Evolutionary conservation across 345 rosid genomes (phyloP), one percentile per base, ranked within the genome.

Genomic region (Citrus cavaleriei): DNA sequence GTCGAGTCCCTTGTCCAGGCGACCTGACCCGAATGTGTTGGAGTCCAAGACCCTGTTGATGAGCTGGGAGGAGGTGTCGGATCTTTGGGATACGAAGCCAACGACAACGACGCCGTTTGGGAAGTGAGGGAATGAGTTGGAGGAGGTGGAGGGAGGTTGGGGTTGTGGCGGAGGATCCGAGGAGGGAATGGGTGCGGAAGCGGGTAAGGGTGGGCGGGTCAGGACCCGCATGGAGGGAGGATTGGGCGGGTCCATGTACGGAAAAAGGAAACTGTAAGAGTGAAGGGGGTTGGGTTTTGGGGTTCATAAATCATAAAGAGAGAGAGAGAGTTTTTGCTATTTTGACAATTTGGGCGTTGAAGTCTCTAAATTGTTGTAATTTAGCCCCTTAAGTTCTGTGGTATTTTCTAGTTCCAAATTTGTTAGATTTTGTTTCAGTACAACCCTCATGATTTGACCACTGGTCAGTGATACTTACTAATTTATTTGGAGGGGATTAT

Each of bases 1-100:
- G 2, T 67, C 60, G 57, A 92, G 77, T 1, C 74, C 24, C 80
- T 77, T 86, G 82, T 85, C 88, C 72, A 80, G 61, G 10, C 77
- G 60, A 24, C 95, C 98, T 70, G 97, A 91, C 54, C 97, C 97
- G 82, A 93, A 93, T 13, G 77, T 84, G 77, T 88, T 88, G 62
- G 83, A 82, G 81, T 93, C 93, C 6, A 93, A 74, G 63, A 92
- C 79, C 77, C 88, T 87, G 84, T 92, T 92, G 73, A 93, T 89
- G 65, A 93, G 91, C 73, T 88, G 97, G 60, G 89, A 60, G 5
- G 92, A 89, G 77, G 80, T 80, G 54, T 87, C 89, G 54, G 95
- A 86, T 74, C 80, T 84, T 24, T 88, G 88, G 34, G 93, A 85
- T 70, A 93, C 35, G 78, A 92, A 90, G 13, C 98, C 98, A 18